Base-by-base conservation (phyloP, 306 rosid species). In the Acacia crassicarpa region DNA sequence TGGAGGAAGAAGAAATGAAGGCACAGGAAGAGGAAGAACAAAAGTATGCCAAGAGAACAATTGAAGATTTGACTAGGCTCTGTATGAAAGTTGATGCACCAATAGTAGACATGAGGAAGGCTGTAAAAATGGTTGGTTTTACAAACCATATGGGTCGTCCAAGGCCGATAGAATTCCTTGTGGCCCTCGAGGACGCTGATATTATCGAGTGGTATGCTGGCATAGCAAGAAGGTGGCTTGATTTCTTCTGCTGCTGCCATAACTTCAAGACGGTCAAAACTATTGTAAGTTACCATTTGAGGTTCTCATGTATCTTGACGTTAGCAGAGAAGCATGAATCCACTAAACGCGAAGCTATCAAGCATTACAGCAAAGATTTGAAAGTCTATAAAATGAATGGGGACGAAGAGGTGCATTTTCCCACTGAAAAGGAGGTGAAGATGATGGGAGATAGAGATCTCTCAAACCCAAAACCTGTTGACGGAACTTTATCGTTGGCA, bases 91-190 rank as follows among this genome's bases (percentile, higher is more conserved):
- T 90, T 41, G 97, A 91, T 67, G 97, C 97, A 38, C 98, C 98
- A 15, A 83, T 91, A 74, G 78, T 87, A 80, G 86, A 85, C 67
- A 74, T 94, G 33, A 89, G 93, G 85, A 88, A 90, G 88, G 92
- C 91, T 25, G 95, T 94, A 71, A 93, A 77, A 86, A 80, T 92
- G 87, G 84, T 83, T 76, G 97, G 97, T 20, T 95, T 95, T 87
- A 95, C 97, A 46, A 93, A 95, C 77, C 89, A 86, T 32, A 90
- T 95, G 97, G 97, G 98, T 35, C 94, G 95, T 71, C 98, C 97
- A 9, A 86, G 88, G 87, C 97, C 97, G 0, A 87, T 95, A 16
- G 85, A 88, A 56, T 90, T 83, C 56, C 92, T 94, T 22, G 51
- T 89, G 77, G 91, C 95, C 56, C 91, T 92, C 23, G 97, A 94